Percentiles rank a stretch among this genome's conserved stretches.
Evolutionary conservation across 2,329 filamentous ascomycete species (phyloP).

Genomic region (Xylariaceae sp.): DNA sequence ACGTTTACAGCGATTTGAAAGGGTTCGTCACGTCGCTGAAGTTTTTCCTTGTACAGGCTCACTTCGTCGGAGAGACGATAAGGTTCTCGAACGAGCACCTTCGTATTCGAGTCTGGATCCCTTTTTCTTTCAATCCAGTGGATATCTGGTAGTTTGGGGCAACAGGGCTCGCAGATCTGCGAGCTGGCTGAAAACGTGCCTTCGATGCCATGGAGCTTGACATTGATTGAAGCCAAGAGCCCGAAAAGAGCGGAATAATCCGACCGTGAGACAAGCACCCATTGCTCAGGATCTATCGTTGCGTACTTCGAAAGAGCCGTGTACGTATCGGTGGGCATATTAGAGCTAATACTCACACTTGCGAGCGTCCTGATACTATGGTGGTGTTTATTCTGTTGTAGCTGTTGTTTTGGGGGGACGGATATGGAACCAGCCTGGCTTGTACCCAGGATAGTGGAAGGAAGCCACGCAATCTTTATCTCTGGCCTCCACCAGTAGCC

Average conservation of each 20-base stretch:
- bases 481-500: conserved; percentile 19
- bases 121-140: conserved; percentile 25
- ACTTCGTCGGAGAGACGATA: conserved; percentile 24
- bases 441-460: too few relatives aligned
- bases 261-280: conserved; percentile 23
- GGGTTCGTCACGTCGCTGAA: conserved; percentile 7
- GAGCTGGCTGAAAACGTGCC: not conserved
- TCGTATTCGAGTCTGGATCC: not conserved
- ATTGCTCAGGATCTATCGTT: not conserved
- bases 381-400: not conserved
- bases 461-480: not conserved
- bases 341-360: conserved; percentile 17
- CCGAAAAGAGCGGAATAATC: conserved; percentile 28
- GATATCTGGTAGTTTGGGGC: conserved; percentile 11
- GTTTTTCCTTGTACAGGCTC: conserved; percentile 12
- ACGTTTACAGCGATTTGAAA: conserved; percentile 23
- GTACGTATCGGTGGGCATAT: conserved; percentile 11
- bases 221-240: conserved; percentile 27
- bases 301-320: conserved; percentile 22
- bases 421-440: conserved; percentile 6
- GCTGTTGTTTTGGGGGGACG: not conserved
- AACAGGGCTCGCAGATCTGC: not conserved
- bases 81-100: conserved; percentile 15
- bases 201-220: conserved; percentile 18
- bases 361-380: conserved; percentile 19